Percentiles rank a stretch among this genome's conserved stretches.
phyloP scores from a whole-genome alignment of 257 asterid species.

The Echites panduratus region DNA sequence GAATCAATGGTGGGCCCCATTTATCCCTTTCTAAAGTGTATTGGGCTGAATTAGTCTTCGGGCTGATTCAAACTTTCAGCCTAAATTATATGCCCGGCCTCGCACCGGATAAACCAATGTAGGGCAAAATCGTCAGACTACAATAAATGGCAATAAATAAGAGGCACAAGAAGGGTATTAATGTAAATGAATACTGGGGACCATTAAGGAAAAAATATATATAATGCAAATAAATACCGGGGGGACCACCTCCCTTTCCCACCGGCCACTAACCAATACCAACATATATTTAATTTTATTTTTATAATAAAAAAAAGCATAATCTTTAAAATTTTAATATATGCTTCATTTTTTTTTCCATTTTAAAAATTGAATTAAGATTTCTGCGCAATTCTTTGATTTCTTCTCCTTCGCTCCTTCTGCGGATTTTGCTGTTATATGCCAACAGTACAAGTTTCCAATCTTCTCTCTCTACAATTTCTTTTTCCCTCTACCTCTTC shows the following conservation, averaged over 20 bases:
- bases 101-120: background rate
- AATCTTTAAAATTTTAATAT: background rate
- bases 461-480: constrained; percentile 18
- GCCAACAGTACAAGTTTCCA: constrained; percentile 21
- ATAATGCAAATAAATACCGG: no score
- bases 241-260: constrained; percentile 16
- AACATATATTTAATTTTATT: constrained; percentile 10
- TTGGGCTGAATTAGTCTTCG: background rate
- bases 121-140: background rate
- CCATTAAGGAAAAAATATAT: no score
- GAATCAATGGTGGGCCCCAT: constrained; percentile 8
- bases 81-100: background rate
- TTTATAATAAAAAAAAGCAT: background rate
- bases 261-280: constrained; percentile 12
- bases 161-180: constrained; percentile 14
- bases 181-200: constrained; percentile 6
- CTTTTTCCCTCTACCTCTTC: constrained; percentile 22
- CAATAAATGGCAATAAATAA: background rate
- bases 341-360: background rate
- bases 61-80: background rate
- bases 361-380: background rate
- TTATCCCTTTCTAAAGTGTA: background rate
- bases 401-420: constrained; percentile 66
- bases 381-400: constrained; percentile 31
- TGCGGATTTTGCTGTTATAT: constrained; percentile 47